Evolutionary conservation across 2,329 filamentous ascomycete genomes (phyloP).

Genomic region (Colletotrichum spaethianum): DNA sequence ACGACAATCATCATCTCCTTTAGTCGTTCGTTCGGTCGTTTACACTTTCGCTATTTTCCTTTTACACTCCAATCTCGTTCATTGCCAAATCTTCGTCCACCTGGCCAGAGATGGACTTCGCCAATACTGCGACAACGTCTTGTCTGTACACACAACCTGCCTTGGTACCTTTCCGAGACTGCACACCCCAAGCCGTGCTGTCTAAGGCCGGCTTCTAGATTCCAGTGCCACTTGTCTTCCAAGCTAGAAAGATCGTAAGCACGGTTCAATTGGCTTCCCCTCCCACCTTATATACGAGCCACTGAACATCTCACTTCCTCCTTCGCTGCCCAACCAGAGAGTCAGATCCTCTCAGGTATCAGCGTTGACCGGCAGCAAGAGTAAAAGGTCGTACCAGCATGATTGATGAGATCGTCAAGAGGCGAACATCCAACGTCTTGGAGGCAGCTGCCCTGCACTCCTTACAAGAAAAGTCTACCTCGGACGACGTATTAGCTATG

Average conservation of each 20-base stretch:
- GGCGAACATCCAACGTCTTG: background rate
- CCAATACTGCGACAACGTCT: background rate
- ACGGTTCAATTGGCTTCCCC: slow-evolving; percentile 22
- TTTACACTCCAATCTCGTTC: background rate
- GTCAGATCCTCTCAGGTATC: background rate
- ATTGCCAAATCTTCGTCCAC: background rate
- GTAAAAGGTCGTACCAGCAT: background rate
- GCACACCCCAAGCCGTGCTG: no score
- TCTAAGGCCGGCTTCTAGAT: no score
- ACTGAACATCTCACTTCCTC: no score
- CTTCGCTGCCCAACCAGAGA: no score
- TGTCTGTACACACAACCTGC: background rate
- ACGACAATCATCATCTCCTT: background rate
- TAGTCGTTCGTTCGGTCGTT: background rate
- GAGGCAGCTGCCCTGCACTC: background rate
- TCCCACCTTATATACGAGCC: slow-evolving; percentile 38
- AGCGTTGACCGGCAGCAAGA: background rate
- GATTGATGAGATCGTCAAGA: background rate
- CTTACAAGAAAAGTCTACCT: slow-evolving; percentile 2
- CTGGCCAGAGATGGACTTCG: background rate
- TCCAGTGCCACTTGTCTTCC: background rate
- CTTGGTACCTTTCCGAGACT: background rate
- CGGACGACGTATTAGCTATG: background rate
- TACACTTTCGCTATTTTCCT: background rate
- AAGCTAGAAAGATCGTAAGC: background rate